Base-by-base conservation (phyloP, 2,329 filamentous ascomycete species). In the Xylariaceae sp. region DNA sequence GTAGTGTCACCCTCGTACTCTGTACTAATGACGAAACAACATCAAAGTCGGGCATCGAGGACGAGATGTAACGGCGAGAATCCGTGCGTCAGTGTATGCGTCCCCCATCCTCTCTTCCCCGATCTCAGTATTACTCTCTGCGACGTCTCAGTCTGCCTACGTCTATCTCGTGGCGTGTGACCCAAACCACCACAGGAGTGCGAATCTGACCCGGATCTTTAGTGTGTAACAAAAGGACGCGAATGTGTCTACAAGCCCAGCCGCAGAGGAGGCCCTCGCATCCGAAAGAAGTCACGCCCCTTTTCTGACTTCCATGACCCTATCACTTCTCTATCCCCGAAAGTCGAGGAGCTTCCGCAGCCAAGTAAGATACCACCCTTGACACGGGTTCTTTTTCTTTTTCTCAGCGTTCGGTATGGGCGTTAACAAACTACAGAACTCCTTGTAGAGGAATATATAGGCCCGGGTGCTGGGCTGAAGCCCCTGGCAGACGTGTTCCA, bases 401-500 rank as follows among this genome's bases (percentile, higher is more conserved):
- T 12, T 50, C 35, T 37, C 6, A 43, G n/a, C 44, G 31, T 8
- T 49, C 47, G 40, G 46, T 31, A 34, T 47, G 11, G 44, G 35
- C 39, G 27, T 43, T 60, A 19, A 61, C 43, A 31, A 53, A 41
- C 31, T 45, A 30, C 47, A 68, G 66, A 55, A 7, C 61, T 64
- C 40, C 49, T 55, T 9, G 54, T 75, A 40, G 67, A 73, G 52
- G 70, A 70, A 31, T 75, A 73, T 53, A 74, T 76, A 59, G 73
- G 74, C 7, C 75, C 76, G 1, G 76, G 77, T 1, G 76, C 75
- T 5, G 76, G 75, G 4, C 68, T 80, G 45, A 75, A 72, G 53
- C 70, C 74, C 51, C 66, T 79, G 5, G 73, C 72, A 27, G 75
- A 76, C 58, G 68, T 72, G 30, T 71, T 73, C 35, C 71, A 72